Evolutionary conservation across 1,284 basidiomycete genomes (phyloP), one percentile per base, ranked within the genome.

Genomic region (Boletus semigastroideus): DNA sequence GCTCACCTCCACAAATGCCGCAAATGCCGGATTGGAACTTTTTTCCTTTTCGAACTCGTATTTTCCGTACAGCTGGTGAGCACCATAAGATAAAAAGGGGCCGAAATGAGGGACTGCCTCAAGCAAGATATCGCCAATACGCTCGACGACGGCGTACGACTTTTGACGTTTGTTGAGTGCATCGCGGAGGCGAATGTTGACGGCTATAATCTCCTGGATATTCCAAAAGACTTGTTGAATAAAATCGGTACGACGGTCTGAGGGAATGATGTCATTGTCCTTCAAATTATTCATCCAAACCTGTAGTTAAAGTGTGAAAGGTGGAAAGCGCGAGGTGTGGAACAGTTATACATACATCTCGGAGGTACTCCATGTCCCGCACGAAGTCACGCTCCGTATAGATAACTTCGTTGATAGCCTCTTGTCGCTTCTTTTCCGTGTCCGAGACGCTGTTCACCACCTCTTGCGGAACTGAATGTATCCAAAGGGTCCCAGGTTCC

Each of bases 21-120:
- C 89, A 74, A 99, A 99, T n/a, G 86, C 88, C 1, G 89, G 82
- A 73, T 99, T 99, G 46, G 86, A 79, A 47, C 82, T 85, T 78
- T 98, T 98, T 76, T 99, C 97, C 78, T 94, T 96, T 76, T 99
- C 97, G 69, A 99, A 98, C 74, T 98, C 94, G 70, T 94, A 98
- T 72, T 99, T 99, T 19, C 96, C 97, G 69, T 97, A 98, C 52
- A 98, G 76, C 70, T 99, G 97, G 69, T 99, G 95, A 9, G 94
- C 87, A 41, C 97, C 97, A 64, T 99, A 99, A 42, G 84, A 84
- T 48, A 99, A 94, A 64, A 98, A 99, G 2, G 94, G 94, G 17
- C 78, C 80, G 66, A 99, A 98, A 66, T 90, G 82, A 1, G 92
- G 92, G 2, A 96, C 92, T 34, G 84, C 77, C 46, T 98, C 96